Evolutionary conservation across 2,329 filamentous ascomycete genomes (phyloP), one percentile per base, ranked within the genome.

Genomic region (Talaromyces atroroseus): DNA sequence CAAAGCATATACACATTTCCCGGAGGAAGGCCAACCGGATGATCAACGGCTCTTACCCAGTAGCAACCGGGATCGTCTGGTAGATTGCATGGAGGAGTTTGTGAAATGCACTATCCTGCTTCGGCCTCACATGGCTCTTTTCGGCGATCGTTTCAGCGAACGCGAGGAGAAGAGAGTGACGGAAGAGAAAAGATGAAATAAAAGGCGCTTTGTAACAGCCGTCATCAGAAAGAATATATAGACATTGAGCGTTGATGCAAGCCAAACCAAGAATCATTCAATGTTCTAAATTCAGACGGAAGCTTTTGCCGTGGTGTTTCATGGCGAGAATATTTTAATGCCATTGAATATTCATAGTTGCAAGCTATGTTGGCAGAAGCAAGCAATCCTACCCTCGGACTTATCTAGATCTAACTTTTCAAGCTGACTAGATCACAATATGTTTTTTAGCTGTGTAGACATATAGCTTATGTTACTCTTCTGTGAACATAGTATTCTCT

Each of bases 81-180:
- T 86, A 1, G 83, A 87, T 70, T 85, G 82, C 60, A 86, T 86
- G 80, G 85, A 88, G 70, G 85, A 88, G 67, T 80, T 88, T 68
- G 84, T 88, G 3, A 87, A 87, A 66, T 86, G 85, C 63, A 87
- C 82, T 0, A 77, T 87, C 26, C 60, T 87, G 1, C 86, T 87
- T 82, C 71, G 82, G 53, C 79, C 80, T 23, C 80, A 85, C 61
- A 78, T 85, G 60, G 77, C 77, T 24, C 67, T 86, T 2, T 86
- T 87, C 65, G 78, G 74, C 1, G 84, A 87, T 70, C 74, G 85
- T 8, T 86, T 74, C 59, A 87, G 84, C 65, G 84, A 88, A 67
- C 71, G 84, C 26, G 64, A 66, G 46, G 68, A 72, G 48, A 65
- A 50, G 46, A 65, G 63, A 24, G 5, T 32, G 0, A 68, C 67